phyloP scores from a whole-genome alignment of 1,139 yeast genomes.

The Citeromyces siamensis region DNA sequence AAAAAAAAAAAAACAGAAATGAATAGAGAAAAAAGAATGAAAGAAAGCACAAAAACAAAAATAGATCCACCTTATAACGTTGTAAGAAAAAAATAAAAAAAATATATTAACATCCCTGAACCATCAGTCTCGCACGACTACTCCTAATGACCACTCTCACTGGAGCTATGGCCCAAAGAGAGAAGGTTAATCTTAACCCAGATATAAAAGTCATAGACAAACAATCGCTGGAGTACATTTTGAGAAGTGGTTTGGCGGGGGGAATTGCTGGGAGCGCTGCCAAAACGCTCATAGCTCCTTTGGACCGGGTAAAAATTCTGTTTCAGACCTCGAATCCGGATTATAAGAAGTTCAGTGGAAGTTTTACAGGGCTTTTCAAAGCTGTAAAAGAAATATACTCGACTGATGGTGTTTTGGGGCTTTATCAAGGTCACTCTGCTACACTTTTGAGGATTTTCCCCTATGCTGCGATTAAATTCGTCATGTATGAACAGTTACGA shows the following conservation, averaged over 20 bases:
- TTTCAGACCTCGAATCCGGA: conserved; percentile 95
- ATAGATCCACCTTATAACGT: too few species aligned
- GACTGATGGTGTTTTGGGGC: conserved; percentile 68
- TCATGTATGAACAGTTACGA: conserved; percentile 92
- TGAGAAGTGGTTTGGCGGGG: conserved; percentile 85
- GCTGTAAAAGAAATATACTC: conserved; percentile 61
- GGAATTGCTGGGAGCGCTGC: conserved; percentile 96
- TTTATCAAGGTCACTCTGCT: conserved; percentile 93
- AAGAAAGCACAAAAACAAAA: too few species aligned
- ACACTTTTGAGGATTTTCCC: conserved; percentile 88
- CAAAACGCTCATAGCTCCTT: conserved; percentile 88
- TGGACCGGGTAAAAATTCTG: conserved; percentile 86
- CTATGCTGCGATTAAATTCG: conserved; percentile 93
- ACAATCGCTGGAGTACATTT: conserved; percentile 63
- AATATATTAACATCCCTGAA: too few species aligned
- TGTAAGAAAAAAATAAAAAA: too few species aligned
- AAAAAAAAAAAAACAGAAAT: too few species aligned
- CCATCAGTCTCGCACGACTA: too few species aligned
- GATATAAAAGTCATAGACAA: conserved; percentile 35
- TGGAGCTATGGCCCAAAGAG: background rate
- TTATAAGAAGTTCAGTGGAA: conserved; percentile 69
- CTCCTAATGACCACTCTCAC: background rate
- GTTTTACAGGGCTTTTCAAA: conserved; percentile 58
- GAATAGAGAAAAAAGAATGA: too few species aligned
- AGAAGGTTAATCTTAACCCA: background rate